A percentile compares a stretch with the other conserved stretches of the same genome.
Conservation (phyloP, 177 flowering plant species). For the Vitis hybrid region DNA sequence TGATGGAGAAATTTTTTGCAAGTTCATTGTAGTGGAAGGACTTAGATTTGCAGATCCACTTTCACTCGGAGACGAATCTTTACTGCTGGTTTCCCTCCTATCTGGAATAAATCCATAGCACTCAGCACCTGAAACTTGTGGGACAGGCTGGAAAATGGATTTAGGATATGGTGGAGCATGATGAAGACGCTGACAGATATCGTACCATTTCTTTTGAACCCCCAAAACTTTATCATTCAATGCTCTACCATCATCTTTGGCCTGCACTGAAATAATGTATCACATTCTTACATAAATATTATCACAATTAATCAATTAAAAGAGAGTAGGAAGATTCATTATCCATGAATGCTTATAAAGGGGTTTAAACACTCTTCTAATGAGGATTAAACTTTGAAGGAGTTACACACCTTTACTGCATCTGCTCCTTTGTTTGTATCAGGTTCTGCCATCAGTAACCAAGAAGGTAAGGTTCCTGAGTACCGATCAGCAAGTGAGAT, state of each 20-base stretch:
- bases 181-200: constrained; percentile 17
- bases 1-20: background rate
- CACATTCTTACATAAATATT: constrained; percentile 10
- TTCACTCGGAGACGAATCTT: constrained; percentile 22
- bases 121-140: constrained; percentile 9
- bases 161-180: constrained; percentile 9
- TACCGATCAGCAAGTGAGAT: constrained; percentile 37
- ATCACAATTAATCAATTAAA: background rate
- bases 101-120: constrained; percentile 12
- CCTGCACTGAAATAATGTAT: constrained; percentile 13
- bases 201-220: constrained; percentile 23
- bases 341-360: background rate
- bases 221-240: constrained; percentile 13
- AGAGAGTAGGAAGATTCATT: background rate
- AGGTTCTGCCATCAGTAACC: constrained; percentile 41
- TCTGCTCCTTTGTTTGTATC: constrained; percentile 20
- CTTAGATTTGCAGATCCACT: constrained; percentile 10
- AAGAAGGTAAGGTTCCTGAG: constrained; percentile 37
- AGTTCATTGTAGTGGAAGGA: constrained; percentile 1
- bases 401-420: constrained; percentile 41
- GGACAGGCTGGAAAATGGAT: constrained; percentile 4
- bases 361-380: background rate
- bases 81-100: constrained; percentile 18
- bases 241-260: constrained; percentile 11
- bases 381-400: background rate